Conservation (phyloP, 2,329 filamentous ascomycete species). For the Penicillium paneum region DNA sequence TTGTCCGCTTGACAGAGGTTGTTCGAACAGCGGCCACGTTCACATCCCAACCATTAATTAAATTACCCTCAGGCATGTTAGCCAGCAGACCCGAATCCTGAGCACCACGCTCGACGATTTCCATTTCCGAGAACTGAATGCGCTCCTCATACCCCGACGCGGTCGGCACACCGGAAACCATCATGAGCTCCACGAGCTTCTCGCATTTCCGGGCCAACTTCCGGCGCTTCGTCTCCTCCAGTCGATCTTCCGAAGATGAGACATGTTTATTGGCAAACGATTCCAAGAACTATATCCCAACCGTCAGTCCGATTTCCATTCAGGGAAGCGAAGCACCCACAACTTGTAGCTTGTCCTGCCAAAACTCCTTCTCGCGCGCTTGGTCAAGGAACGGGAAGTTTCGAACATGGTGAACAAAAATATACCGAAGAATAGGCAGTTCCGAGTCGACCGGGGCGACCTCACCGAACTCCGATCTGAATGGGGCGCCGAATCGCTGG, state of each 20-base stretch:
- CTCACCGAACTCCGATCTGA: slow-evolving; percentile 87
- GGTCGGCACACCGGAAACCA: slow-evolving; percentile 95
- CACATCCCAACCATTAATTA: slow-evolving; percentile 93
- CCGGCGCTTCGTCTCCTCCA: slow-evolving; percentile 91
- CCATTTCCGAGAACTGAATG: slow-evolving; percentile 93
- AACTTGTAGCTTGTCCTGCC: slow-evolving; percentile 96
- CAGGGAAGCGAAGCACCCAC: slow-evolving; percentile 54
- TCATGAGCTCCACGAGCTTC: slow-evolving; percentile 97
- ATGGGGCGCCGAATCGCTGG: slow-evolving; percentile 91
- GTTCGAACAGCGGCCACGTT: slow-evolving; percentile 89
- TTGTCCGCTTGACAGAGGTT: slow-evolving; percentile 75
- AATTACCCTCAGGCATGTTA: slow-evolving; percentile 85
- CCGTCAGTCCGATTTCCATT: slow-evolving; percentile 6
- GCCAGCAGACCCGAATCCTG: slow-evolving; percentile 86
- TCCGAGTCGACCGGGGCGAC: slow-evolving; percentile 91
- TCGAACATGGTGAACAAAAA: slow-evolving; percentile 96
- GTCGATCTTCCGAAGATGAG: slow-evolving; percentile 89
- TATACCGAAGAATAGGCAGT: slow-evolving; percentile 87
- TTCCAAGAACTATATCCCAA: slow-evolving; percentile 71
- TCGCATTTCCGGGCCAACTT: slow-evolving; percentile 91
- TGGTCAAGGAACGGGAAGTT: slow-evolving; percentile 98
- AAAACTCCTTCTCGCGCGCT: slow-evolving; percentile 97
- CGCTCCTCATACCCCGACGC: slow-evolving; percentile 96
- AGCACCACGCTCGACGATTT: slow-evolving; percentile 89
- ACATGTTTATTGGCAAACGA: slow-evolving; percentile 97